These are phyloP conservation scores for Baeospora myosura DNA, from an alignment of 1,284 basidiomycete genomes.

Conservation along the genomic window DNA sequence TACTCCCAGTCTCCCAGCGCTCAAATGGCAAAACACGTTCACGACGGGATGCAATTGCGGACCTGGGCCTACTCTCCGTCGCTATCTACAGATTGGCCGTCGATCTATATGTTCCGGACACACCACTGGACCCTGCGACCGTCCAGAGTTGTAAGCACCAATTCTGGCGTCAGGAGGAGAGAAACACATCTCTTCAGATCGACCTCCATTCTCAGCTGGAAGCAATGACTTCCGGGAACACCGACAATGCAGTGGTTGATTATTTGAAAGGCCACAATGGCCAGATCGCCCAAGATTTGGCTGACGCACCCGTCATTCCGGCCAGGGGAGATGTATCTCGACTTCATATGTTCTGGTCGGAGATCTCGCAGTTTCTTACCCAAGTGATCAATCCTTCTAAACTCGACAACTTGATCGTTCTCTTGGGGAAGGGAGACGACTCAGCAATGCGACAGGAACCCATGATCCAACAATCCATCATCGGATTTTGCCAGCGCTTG, in stretches of 20 bases:
- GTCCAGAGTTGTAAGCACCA: conserved; percentile 49
- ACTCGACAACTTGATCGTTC: conserved; percentile 32
- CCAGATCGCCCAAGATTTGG: conserved; percentile 21
- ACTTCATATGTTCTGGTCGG: conserved; percentile 76
- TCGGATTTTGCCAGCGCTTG: conserved; percentile 57
- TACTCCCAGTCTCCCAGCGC: conserved; percentile 2
- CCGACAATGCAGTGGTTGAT: conserved; percentile 39
- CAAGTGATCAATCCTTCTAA: conserved; percentile 46
- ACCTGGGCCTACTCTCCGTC: conserved; percentile 60
- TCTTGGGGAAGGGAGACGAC: conserved; percentile 27
- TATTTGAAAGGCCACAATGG: conserved; percentile 38
- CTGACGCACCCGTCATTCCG: conserved; percentile 22
- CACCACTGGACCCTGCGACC: conserved; percentile 83
- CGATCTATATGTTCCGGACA: conserved; percentile 77
- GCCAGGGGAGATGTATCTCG: conserved; percentile 44
- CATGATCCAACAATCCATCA: conserved; percentile 60
- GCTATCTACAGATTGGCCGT: conserved; percentile 54
- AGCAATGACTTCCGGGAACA: conserved; percentile 52
- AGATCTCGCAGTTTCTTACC: conserved; percentile 66
- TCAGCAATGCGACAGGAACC: conserved; percentile 44
- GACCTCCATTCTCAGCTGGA: conserved; percentile 56
- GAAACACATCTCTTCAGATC: conserved; percentile 46
- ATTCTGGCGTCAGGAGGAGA: conserved; percentile 43
- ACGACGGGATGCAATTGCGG: conserved; percentile 6
- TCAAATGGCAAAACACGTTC: neutral